Evolutionary conservation across 2,329 filamentous ascomycete genomes (phyloP).

Genomic region (Clarireedia monteithiana): DNA sequence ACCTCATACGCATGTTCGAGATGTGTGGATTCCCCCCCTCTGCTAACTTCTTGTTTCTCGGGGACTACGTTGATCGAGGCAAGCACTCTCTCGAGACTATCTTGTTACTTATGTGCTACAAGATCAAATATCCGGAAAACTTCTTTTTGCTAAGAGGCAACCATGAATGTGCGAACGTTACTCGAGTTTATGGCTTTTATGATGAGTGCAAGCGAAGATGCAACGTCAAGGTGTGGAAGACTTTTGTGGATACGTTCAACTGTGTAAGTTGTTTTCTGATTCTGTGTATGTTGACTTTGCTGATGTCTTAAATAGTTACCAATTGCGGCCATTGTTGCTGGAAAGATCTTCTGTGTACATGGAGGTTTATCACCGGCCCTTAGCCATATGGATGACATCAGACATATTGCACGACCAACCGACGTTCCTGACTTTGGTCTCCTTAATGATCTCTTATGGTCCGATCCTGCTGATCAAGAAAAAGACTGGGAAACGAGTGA

Average conservation of each 20-base stretch:
- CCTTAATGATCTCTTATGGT: slow-evolving; percentile 93
- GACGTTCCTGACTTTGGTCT: slow-evolving; percentile 96
- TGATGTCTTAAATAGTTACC: slow-evolving; percentile 47
- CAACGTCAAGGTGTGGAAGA: slow-evolving; percentile 98
- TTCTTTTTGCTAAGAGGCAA: slow-evolving; percentile 94
- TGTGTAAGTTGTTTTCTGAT: slow-evolving; percentile 36
- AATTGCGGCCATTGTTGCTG: slow-evolving; percentile 92
- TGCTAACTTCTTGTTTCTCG: slow-evolving; percentile 88
- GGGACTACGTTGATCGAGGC: slow-evolving; percentile 92
- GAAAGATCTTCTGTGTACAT: slow-evolving; percentile 97
- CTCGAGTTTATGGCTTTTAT: slow-evolving; percentile 93
- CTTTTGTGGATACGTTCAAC: slow-evolving; percentile 95
- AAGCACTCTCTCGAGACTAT: slow-evolving; percentile 97
- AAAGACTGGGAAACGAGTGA: slow-evolving; percentile 98
- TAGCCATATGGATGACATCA: slow-evolving; percentile 96
- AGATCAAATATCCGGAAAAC: slow-evolving; percentile 94
- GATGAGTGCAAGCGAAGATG: slow-evolving; percentile 95
- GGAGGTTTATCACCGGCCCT: slow-evolving; percentile 88
- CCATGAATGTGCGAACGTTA: slow-evolving; percentile 95
- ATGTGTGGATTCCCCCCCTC: slow-evolving; percentile 95
- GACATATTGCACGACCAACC: slow-evolving; percentile 88
- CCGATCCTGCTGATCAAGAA: slow-evolving; percentile 96
- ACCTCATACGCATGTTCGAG: slow-evolving; percentile 93
- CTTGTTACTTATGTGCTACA: slow-evolving; percentile 86
- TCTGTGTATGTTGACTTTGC: background rate